phyloP scores from a whole-genome alignment of 202 grass and related monocot species.

The Eragrostis tef region DNA sequence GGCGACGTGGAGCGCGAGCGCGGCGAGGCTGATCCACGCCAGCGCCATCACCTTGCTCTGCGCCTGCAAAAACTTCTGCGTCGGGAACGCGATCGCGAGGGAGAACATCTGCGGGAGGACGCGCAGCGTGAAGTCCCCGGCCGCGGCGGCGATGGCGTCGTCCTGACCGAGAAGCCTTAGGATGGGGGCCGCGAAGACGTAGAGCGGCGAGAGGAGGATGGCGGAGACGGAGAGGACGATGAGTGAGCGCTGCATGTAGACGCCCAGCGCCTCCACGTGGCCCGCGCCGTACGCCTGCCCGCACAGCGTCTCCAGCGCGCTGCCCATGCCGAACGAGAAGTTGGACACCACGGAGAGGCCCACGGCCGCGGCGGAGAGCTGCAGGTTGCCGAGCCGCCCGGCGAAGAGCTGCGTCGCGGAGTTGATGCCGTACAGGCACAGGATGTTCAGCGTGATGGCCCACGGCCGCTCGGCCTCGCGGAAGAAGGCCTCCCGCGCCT shows the following conservation, averaged over 20 bases:
- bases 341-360: slow-evolving; percentile 77
- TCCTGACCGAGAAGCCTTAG: slow-evolving; percentile 77
- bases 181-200: slow-evolving; percentile 56
- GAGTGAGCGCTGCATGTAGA: slow-evolving; percentile 91
- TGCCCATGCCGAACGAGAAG: slow-evolving; percentile 63
- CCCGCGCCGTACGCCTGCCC: slow-evolving; percentile 80
- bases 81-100: slow-evolving; percentile 75
- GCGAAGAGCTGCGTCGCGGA: slow-evolving; percentile 87
- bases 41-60: slow-evolving; percentile 83
- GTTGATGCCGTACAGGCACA: slow-evolving; percentile 80
- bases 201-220: slow-evolving; percentile 65
- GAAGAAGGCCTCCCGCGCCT: slow-evolving; percentile 52
- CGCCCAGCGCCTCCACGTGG: slow-evolving; percentile 69
- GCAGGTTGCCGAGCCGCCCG: slow-evolving; percentile 79
- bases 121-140: slow-evolving; percentile 60
- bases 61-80: slow-evolving; percentile 90
- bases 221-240: slow-evolving; percentile 68
- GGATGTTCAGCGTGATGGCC: slow-evolving; percentile 78
- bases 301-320: slow-evolving; percentile 84
- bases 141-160: slow-evolving; percentile 54
- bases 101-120: slow-evolving; percentile 87
- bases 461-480: slow-evolving; percentile 62
- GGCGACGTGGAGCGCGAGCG: slow-evolving; percentile 56
- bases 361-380: slow-evolving; percentile 85
- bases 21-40: slow-evolving; percentile 63